These are phyloP conservation scores for Kurtzmaniella quercitrusa DNA, from an alignment of 1,139 yeast species.

Conservation along the genomic window DNA sequence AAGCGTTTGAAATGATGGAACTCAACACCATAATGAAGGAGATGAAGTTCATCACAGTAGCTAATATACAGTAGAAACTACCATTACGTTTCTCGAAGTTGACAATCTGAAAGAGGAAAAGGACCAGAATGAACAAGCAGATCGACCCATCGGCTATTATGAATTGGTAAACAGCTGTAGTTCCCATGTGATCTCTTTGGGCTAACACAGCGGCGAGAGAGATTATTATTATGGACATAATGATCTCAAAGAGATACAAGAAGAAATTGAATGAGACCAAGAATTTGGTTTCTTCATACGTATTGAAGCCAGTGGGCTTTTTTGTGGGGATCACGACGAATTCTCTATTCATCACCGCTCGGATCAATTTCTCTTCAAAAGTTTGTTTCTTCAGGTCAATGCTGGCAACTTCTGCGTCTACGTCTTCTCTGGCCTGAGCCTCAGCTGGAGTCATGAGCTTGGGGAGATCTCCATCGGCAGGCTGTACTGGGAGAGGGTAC, in stretches of 20 bases:
- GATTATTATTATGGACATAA: constrained; percentile 30
- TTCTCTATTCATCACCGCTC: constrained; percentile 35
- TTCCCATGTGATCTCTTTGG: constrained; percentile 19
- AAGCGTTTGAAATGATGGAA: constrained; percentile 19
- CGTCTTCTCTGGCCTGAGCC: not conserved
- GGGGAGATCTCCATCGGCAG: constrained; percentile 3
- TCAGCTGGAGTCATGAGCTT: constrained; percentile 2
- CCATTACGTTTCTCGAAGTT: constrained; percentile 42
- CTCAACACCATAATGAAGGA: constrained; percentile 30
- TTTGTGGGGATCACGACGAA: constrained; percentile 14
- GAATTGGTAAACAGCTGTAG: constrained; percentile 28
- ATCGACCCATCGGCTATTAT: constrained; percentile 37
- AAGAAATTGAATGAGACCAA: constrained; percentile 28
- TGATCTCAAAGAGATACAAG: constrained; percentile 32
- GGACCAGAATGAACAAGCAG: constrained; percentile 29
- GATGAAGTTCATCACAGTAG: constrained; percentile 29
- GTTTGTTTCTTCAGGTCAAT: constrained; percentile 21
- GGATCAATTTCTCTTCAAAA: constrained; percentile 29
- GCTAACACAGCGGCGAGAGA: constrained; percentile 26
- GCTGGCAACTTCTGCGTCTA: constrained; percentile 13
- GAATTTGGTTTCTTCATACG: constrained; percentile 15
- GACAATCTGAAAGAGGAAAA: constrained; percentile 32
- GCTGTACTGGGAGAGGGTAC: not conserved
- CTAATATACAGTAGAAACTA: constrained; percentile 37
- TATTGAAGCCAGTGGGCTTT: constrained; percentile 12